A percentile compares a stretch with the other conserved stretches of the same genome.
These are phyloP conservation scores for Alternaria brassicicola DNA, from an alignment of 2,329 filamentous ascomycete genomes.

Conservation along the genomic window DNA sequence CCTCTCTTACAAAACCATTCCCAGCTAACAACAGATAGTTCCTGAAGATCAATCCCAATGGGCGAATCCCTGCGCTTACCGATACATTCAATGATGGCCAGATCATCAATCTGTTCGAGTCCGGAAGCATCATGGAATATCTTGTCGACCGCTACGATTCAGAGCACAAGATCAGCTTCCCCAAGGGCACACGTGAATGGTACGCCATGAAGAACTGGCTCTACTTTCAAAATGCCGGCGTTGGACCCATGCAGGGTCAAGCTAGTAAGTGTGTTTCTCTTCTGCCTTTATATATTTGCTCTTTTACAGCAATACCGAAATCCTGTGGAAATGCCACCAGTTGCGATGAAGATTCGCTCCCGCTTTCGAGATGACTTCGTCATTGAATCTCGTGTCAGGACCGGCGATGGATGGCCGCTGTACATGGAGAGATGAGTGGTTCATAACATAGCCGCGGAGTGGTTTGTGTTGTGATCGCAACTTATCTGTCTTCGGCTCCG, in stretches of 20 bases:
- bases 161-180: conserved; percentile 82
- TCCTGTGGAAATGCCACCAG: background rate
- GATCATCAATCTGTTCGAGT: conserved; percentile 79
- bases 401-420: background rate
- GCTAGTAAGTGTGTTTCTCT: conserved; percentile 50
- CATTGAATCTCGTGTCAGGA: background rate
- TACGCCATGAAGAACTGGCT: conserved; percentile 80
- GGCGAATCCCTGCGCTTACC: conserved; percentile 85
- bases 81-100: conserved; percentile 76
- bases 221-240: conserved; percentile 73
- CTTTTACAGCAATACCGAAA: background rate
- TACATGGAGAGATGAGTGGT: background rate
- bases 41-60: conserved; percentile 89
- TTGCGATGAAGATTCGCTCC: background rate
- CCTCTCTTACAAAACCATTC: background rate
- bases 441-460: background rate
- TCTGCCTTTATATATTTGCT: background rate
- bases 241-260: conserved; percentile 83
- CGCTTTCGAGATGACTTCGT: background rate
- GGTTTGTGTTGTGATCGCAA: background rate
- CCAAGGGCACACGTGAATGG: conserved; percentile 72
- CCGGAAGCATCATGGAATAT: conserved; percentile 83
- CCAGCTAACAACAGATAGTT: conserved; percentile 58
- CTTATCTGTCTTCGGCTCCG: background rate
- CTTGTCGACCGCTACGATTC: conserved; percentile 80